Conservation (phyloP, 192 early-diverging fungal species). For the Backusella tuberculispora region DNA sequence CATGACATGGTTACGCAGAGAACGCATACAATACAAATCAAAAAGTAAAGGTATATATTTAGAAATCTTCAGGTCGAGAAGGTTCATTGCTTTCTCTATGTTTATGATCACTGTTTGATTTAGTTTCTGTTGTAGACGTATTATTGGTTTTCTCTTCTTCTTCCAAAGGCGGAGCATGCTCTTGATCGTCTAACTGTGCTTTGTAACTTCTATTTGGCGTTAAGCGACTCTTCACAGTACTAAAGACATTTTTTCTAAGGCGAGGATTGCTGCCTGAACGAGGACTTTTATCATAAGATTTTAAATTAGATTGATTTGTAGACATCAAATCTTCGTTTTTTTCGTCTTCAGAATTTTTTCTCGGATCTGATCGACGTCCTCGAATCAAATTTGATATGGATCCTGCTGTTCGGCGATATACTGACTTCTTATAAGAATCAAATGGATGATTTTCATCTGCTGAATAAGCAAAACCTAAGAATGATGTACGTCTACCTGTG, state of each 20-base stretch:
- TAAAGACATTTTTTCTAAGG: background rate
- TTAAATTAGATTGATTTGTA: slow-evolving; percentile 17
- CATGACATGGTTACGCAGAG: slow-evolving; percentile 3
- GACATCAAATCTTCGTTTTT: slow-evolving; percentile 26
- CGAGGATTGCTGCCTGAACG: background rate
- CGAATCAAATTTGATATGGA: background rate
- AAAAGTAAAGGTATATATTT: background rate
- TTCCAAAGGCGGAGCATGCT: background rate
- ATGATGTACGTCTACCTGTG: slow-evolving; percentile 46
- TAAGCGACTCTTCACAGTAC: background rate
- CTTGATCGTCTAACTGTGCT: background rate
- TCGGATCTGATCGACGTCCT: background rate
- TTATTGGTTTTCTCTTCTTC: background rate
- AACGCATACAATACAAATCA: background rate
- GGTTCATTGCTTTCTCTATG: background rate
- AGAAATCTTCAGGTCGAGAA: background rate
- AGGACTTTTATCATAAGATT: slow-evolving; percentile 23
- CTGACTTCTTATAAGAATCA: slow-evolving; percentile 39
- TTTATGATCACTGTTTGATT: background rate
- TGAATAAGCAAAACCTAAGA: slow-evolving; percentile 50
- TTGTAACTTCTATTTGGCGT: background rate
- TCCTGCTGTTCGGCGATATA: slow-evolving; percentile 33
- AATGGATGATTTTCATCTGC: slow-evolving; percentile 47
- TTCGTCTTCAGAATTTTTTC: background rate
- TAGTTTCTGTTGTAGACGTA: background rate